A percentile compares a stretch with the other conserved stretches of the same genome.
Evolutionary conservation across 2,329 filamentous ascomycete genomes (phyloP).

Genomic region (Aspergillus sp.): DNA sequence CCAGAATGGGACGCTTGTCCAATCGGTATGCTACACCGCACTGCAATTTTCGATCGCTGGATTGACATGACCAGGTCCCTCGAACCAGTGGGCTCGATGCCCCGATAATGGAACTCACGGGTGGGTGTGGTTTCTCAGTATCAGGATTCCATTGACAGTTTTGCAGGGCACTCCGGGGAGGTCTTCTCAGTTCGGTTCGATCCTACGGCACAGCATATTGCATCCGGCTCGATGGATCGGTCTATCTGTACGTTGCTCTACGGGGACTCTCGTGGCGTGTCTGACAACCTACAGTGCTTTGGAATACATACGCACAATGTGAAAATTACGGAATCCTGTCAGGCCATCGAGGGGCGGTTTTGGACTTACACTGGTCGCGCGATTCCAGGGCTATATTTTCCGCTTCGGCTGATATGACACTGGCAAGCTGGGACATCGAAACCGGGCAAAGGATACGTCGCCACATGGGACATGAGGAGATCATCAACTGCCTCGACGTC

Average conservation of each 20-base stretch:
- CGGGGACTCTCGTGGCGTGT: not conserved
- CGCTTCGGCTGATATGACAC: conserved; percentile 83
- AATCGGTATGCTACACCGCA: conserved; percentile 55
- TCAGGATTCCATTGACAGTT: not conserved
- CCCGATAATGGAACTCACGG: conserved; percentile 87
- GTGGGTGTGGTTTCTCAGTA: conserved; percentile 40
- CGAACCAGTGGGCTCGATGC: conserved; percentile 77
- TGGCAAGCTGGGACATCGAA: conserved; percentile 91
- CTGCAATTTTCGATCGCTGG: too few relatives aligned
- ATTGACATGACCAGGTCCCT: conserved; percentile 49
- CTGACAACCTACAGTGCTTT: conserved; percentile 59
- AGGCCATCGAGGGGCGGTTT: conserved; percentile 81
- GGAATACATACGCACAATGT: conserved; percentile 85
- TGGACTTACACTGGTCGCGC: conserved; percentile 93
- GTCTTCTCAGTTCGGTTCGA: conserved; percentile 88
- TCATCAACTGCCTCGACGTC: conserved; percentile 87
- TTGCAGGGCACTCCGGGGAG: conserved; percentile 61
- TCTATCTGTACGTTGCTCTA: conserved; percentile 59
- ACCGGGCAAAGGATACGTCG: conserved; percentile 85
- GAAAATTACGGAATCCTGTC: conserved; percentile 86
- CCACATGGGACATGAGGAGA: conserved; percentile 86
- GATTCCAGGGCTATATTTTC: conserved; percentile 87
- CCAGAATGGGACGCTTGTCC: conserved; percentile 55
- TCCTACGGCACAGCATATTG: conserved; percentile 75
- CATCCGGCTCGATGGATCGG: conserved; percentile 91